Evolutionary conservation across 805 yeast genomes (phyloP).

Genomic region (Hanseniaspora thailandica): DNA sequence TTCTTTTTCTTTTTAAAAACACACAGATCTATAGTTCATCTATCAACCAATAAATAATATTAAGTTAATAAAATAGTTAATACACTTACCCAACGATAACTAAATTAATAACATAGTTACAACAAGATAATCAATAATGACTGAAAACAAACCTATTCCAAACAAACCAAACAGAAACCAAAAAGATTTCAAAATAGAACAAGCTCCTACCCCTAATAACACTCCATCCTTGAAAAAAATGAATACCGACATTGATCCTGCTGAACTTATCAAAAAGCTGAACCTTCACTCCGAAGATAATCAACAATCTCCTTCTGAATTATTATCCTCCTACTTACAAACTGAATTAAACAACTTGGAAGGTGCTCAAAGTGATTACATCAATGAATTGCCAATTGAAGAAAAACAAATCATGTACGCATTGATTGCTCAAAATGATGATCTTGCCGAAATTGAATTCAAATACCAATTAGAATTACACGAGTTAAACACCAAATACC

Average conservation of each 20-base stretch:
- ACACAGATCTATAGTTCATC: too few relatives aligned
- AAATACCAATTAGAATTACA: slow-evolving; percentile 83
- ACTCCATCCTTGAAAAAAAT: slow-evolving; percentile 81
- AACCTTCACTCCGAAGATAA: background rate
- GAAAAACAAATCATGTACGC: slow-evolving; percentile 72
- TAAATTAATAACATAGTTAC: background rate
- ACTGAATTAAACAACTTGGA: slow-evolving; percentile 75
- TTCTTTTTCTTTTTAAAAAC: too few relatives aligned
- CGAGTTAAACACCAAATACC: slow-evolving; percentile 72
- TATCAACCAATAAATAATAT: too few relatives aligned
- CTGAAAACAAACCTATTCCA: slow-evolving; percentile 32
- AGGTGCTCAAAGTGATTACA: slow-evolving; percentile 80
- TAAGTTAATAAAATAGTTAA: too few relatives aligned
- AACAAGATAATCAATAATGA: background rate
- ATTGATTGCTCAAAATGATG: slow-evolving; percentile 67
- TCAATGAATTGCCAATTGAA: slow-evolving; percentile 56
- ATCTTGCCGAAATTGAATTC: slow-evolving; percentile 72
- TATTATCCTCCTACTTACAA: slow-evolving; percentile 51
- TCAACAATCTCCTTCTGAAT: slow-evolving; percentile 24
- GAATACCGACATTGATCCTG: slow-evolving; percentile 51
- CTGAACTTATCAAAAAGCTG: slow-evolving; percentile 7
- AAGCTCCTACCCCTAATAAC: slow-evolving; percentile 97
- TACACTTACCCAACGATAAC: too few relatives aligned
- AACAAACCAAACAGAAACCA: slow-evolving; percentile 46
- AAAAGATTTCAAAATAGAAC: slow-evolving; percentile 58